Evolutionary conservation across 2,329 filamentous ascomycete genomes (phyloP).

Genomic region (Aspergillus cejpii): DNA sequence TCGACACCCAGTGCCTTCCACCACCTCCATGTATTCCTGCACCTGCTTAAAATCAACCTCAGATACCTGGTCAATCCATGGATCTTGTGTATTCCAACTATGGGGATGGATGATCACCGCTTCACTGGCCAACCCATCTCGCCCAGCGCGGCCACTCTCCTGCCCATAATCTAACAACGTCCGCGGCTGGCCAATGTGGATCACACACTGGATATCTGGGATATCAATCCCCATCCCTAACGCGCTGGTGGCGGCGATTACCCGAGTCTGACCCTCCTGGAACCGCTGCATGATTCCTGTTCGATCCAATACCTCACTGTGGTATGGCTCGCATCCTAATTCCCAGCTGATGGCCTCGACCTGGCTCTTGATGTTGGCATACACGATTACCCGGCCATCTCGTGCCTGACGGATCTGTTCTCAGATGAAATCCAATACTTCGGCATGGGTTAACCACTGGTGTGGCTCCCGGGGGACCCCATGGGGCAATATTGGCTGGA

Average conservation of each 20-base stretch:
- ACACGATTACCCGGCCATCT: not conserved
- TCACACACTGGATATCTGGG: constrained; percentile 8
- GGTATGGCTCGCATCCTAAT: too few species aligned
- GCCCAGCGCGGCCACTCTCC: too few species aligned
- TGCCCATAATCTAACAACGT: constrained; percentile 8
- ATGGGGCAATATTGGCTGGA: not conserved
- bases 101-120: constrained; percentile 3
- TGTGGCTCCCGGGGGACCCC: not conserved
- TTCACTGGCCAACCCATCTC: too few species aligned
- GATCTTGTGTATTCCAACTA: not conserved
- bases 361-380: too few species aligned
- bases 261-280: not conserved
- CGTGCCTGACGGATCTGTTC: not conserved
- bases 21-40: not conserved
- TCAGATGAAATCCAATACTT: not conserved
- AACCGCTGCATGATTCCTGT: too few species aligned
- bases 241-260: constrained; percentile 1
- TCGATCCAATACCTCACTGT: too few species aligned
- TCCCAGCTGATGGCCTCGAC: too few species aligned
- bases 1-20: not conserved
- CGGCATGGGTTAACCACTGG: not conserved
- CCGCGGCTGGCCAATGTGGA: constrained; percentile 3
- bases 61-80: not conserved
- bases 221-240: constrained; percentile 10
- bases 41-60: not conserved